A percentile compares a stretch with the other conserved stretches of the same genome.
Evolutionary conservation across 306 rosid species (phyloP).

Genomic region (Vicia faba): DNA sequence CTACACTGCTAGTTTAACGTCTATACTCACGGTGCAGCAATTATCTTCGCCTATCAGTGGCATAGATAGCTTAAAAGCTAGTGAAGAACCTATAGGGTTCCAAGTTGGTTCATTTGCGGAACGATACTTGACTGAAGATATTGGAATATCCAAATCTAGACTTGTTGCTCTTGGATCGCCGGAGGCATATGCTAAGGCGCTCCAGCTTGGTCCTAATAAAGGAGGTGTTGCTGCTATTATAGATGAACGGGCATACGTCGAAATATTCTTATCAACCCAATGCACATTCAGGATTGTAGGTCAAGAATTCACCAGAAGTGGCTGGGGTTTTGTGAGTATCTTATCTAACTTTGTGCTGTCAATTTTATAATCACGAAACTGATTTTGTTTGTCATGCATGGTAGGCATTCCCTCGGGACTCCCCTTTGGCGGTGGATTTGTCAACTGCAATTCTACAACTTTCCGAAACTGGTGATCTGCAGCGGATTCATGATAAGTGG

Average conservation of each 20-base stretch:
- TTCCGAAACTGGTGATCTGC: constrained; percentile 93
- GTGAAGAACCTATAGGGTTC: constrained; percentile 74
- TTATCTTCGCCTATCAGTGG: constrained; percentile 76
- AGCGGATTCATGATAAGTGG: constrained; percentile 95
- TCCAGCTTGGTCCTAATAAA: constrained; percentile 67
- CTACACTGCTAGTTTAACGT: constrained; percentile 98
- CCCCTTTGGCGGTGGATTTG: constrained; percentile 84
- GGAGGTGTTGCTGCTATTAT: constrained; percentile 97
- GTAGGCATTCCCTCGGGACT: constrained; percentile 92
- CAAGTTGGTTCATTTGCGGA: constrained; percentile 92
- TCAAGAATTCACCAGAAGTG: constrained; percentile 93
- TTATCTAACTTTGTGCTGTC: constrained; percentile 24
- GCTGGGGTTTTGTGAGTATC: constrained; percentile 98
- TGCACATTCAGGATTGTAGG: constrained; percentile 86
- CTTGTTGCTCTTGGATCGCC: constrained; percentile 82
- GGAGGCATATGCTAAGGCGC: constrained; percentile 74
- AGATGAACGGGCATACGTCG: constrained; percentile 79
- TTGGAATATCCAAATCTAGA: constrained; percentile 76
- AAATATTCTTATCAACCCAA: constrained; percentile 76
- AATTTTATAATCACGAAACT: constrained; percentile 2
- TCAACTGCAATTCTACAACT: constrained; percentile 92
- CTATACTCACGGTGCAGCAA: constrained; percentile 94
- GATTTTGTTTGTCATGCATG: constrained; percentile 25
- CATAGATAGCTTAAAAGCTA: constrained; percentile 67
- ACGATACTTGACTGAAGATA: constrained; percentile 67